Conservation (phyloP, 2,329 filamentous ascomycete genomes). For the Tolypocladium endophyticum region DNA sequence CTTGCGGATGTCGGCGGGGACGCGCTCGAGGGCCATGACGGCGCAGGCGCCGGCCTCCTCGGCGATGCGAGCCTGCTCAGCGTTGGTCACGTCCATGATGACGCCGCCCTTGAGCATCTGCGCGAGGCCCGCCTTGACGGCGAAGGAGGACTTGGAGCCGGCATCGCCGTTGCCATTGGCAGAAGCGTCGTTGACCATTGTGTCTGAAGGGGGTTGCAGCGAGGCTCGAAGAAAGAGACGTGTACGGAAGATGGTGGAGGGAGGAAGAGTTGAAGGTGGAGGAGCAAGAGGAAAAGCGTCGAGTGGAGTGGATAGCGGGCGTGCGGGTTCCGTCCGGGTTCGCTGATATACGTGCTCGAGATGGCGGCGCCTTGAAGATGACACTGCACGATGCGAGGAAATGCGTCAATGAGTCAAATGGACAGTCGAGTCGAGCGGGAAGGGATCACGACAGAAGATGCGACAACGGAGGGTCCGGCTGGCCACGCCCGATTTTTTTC, state of each 20-base stretch:
- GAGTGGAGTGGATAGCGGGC: too few species aligned
- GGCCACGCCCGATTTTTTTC: background rate
- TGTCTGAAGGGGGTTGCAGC: slow-evolving; percentile 1
- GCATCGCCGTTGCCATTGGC: slow-evolving; percentile 20
- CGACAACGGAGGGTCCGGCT: background rate
- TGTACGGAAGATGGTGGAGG: background rate
- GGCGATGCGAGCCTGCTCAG: slow-evolving; percentile 89
- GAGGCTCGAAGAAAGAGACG: background rate
- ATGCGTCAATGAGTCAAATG: background rate
- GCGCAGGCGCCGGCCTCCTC: slow-evolving; percentile 92
- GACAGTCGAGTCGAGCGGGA: background rate
- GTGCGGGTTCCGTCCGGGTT: background rate
- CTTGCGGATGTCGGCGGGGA: slow-evolving; percentile 88
- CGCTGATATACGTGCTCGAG: background rate
- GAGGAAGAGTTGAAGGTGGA: background rate
- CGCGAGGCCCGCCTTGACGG: slow-evolving; percentile 87
- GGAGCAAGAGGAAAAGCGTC: background rate
- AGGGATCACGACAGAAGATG: background rate
- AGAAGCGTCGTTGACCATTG: slow-evolving; percentile 24
- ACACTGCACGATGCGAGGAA: background rate
- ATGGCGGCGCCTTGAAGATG: background rate
- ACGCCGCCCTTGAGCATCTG: slow-evolving; percentile 99
- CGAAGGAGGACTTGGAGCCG: slow-evolving; percentile 47
- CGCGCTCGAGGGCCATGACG: slow-evolving; percentile 97
- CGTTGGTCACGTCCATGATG: slow-evolving; percentile 97